phyloP scores from a whole-genome alignment of 805 yeast species.

The Kluyveromyces wickerhamii region DNA sequence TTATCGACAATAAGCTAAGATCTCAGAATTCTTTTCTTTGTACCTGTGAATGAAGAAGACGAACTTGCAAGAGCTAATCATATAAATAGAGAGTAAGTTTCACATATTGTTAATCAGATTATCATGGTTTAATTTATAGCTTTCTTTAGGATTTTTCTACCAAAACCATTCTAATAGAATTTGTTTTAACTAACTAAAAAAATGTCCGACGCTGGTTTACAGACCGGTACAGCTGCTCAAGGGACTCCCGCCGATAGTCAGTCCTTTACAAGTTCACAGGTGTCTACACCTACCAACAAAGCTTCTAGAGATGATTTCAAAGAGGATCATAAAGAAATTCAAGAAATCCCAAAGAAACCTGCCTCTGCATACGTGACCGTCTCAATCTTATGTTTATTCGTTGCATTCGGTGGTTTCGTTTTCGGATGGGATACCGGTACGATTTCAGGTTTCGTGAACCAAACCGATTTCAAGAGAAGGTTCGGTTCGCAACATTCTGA shows the following conservation, averaged over 20 bases:
- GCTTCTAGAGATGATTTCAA: conserved; percentile 24
- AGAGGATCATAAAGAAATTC: conserved; percentile 2
- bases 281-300: conserved; percentile 27
- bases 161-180: too few relatives aligned
- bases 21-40: too few relatives aligned
- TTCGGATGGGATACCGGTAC: conserved; percentile 80
- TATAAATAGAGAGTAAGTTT: too few relatives aligned
- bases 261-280: conserved; percentile 12
- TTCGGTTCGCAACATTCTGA: conserved; percentile 41
- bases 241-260: conserved; percentile 11
- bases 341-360: conserved; percentile 29
- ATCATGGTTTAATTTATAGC: too few relatives aligned
- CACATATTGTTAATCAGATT: too few relatives aligned
- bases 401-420: conserved; percentile 39
- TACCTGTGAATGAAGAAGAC: too few relatives aligned
- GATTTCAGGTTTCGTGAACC: conserved; percentile 60
- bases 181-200: too few relatives aligned
- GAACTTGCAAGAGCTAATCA: too few relatives aligned
- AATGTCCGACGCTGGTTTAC: conserved; percentile 8
- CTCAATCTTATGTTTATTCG: conserved; percentile 26
- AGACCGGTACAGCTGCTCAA: conserved; percentile 7
- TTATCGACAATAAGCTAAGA: too few relatives aligned
- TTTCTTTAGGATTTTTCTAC: too few relatives aligned
- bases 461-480: conserved; percentile 44
- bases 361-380: conserved; percentile 30